These are phyloP conservation scores for Fusarium sp. DNA, from an alignment of 2,329 filamentous ascomycete genomes.

Conservation along the genomic window DNA sequence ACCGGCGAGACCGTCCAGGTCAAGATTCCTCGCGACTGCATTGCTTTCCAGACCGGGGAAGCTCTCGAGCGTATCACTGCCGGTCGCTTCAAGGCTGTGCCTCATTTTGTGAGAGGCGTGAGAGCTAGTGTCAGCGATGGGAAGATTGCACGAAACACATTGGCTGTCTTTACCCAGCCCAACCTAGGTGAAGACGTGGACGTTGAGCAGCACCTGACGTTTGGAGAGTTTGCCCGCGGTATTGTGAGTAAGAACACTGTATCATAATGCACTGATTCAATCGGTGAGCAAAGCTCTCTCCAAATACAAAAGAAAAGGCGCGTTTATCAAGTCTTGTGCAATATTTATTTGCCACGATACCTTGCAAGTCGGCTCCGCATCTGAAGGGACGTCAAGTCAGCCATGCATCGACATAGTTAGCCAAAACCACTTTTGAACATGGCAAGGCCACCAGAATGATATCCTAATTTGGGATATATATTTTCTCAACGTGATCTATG, in stretches of 20 bases:
- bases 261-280: slow-evolving; percentile 34
- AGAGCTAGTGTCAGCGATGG: slow-evolving; percentile 61
- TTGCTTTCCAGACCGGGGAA: slow-evolving; percentile 96
- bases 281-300: background rate
- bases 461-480: background rate
- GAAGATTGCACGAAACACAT: slow-evolving; percentile 79
- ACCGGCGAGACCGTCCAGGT: slow-evolving; percentile 87
- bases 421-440: background rate
- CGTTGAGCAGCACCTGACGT: slow-evolving; percentile 70
- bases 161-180: slow-evolving; percentile 97
- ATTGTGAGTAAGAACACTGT: slow-evolving; percentile 69
- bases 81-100: slow-evolving; percentile 93
- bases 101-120: slow-evolving; percentile 90
- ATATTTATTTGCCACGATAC: background rate
- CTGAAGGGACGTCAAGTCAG: too few species aligned
- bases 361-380: too few species aligned
- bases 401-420: too few species aligned
- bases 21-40: slow-evolving; percentile 86
- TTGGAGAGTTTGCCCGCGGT: slow-evolving; percentile 77
- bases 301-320: background rate
- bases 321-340: background rate
- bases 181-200: slow-evolving; percentile 86
- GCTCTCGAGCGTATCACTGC: slow-evolving; percentile 88
- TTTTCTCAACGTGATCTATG: background rate
- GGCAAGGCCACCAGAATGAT: background rate